These are phyloP conservation scores for Helotiales sp. DNA, from an alignment of 2,329 filamentous ascomycete genomes.

Conservation along the genomic window DNA sequence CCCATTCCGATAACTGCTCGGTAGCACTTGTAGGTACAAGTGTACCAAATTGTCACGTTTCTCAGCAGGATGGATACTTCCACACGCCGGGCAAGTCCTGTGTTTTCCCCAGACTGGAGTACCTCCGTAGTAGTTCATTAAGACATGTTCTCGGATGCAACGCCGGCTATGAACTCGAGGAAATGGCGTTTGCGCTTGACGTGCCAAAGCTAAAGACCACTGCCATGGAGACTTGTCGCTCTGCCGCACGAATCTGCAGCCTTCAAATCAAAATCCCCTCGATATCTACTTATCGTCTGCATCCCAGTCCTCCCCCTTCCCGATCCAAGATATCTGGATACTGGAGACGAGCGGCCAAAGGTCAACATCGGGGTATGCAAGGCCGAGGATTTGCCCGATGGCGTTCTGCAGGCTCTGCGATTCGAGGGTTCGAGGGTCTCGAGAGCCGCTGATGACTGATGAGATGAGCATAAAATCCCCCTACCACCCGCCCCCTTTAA, in stretches of 20 bases:
- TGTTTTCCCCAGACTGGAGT: not conserved
- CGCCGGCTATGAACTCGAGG: not conserved
- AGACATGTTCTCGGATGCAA: not conserved
- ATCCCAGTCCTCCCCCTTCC: not conserved
- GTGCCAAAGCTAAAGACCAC: not conserved
- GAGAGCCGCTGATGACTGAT: not conserved
- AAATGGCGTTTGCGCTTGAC: not conserved
- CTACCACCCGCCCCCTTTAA: not conserved
- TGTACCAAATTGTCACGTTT: not conserved
- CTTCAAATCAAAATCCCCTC: not conserved
- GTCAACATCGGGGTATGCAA: not conserved
- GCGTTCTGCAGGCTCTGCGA: not conserved
- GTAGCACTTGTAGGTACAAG: not conserved
- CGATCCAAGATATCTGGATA: not conserved
- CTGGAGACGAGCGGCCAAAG: not conserved
- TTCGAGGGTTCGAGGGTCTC: not conserved
- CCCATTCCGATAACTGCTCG: no score
- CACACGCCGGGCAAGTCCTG: not conserved
- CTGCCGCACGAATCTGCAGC: slow-evolving; percentile 10
- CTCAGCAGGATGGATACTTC: slow-evolving; percentile 2
- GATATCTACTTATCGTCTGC: not conserved
- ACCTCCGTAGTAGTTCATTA: not conserved
- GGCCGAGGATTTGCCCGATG: slow-evolving; percentile 6
- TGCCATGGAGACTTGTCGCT: slow-evolving; percentile 4
- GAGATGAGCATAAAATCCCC: no score